Percentiles rank a stretch among this genome's conserved stretches.
These are phyloP conservation scores for Pleochaeta shiraiana DNA, from an alignment of 2,329 filamentous ascomycete species.

Conservation along the genomic window DNA sequence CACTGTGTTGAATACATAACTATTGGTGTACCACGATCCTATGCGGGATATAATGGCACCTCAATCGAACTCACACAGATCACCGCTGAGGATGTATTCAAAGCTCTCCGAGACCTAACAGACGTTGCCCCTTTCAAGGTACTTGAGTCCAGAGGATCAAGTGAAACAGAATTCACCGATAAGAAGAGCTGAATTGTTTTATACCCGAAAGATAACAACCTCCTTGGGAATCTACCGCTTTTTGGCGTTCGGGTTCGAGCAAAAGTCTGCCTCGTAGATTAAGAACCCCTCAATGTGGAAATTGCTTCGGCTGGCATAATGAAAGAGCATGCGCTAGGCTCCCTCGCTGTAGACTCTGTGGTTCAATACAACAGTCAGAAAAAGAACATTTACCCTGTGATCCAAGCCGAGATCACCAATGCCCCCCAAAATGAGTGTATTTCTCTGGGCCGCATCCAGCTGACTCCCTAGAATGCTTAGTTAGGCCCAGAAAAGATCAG, in stretches of 20 bases:
- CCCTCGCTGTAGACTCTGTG: background rate
- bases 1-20: background rate
- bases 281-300: background rate
- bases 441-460: background rate
- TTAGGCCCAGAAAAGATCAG: background rate
- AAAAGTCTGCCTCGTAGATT: background rate
- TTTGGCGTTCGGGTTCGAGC: background rate
- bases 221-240: background rate
- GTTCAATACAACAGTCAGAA: background rate
- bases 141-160: background rate
- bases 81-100: background rate
- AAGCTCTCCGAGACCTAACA: background rate
- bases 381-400: background rate
- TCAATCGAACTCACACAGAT: background rate
- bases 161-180: background rate
- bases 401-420: background rate
- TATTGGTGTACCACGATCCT: background rate
- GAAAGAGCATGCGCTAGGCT: background rate
- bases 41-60: background rate
- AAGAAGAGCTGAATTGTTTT: background rate
- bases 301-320: conserved; percentile 2
- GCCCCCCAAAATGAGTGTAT: background rate
- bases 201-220: background rate
- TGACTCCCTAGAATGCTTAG: background rate
- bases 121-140: background rate